Base-by-base conservation (phyloP, 768 basidiomycete species). In the Pisolithus albus region DNA sequence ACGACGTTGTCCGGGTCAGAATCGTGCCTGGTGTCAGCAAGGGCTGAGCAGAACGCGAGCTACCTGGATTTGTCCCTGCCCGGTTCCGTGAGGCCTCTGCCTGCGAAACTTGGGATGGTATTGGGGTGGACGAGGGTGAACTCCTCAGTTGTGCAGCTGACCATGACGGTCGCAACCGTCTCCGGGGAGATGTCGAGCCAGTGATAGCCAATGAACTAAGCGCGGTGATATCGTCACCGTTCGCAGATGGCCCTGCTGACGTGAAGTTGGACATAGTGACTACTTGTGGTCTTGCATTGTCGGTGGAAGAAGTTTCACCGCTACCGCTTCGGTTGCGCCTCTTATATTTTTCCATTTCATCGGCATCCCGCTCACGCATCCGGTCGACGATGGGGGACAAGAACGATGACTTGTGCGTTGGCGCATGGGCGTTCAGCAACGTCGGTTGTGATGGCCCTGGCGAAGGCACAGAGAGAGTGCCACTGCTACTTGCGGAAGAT, bases 341-440 rank as follows among this genome's bases (percentile, higher is more conserved):
- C 64, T 89, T 74, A 63, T 90, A 92, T 61, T 90, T 88, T 65
- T 90, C 88, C 75, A 87, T 88, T 36, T 90, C 91, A 63, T 86
- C 86, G 18, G 89, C 89, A 63, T 92, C 90, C 52, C 82, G 77
- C 68, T 90, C 86, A 58, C 83, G 80, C 76, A 92, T 84, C 32
- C 88, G 85, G 59, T 73, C 84, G 26, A 84, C 86, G 52, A 92
- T 79, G 3, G 88, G 90, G 3, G 90, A 87, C 49, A 91, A 26
- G 7, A 26, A 65, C 21, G 80, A 80, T 40, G 77, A 76, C 18
- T 71, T 52, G 42, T 70, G 54, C 49, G 58, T 72, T 64, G 23
- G 72, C 58, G 60, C 66, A 69, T 32, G 49, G 23, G 61, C 67
- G 6, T 70, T 70, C 47, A 67, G 64, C 50, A 67, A 56, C 37